Evolutionary conservation across 768 basidiomycete genomes (phyloP), one percentile per base, ranked within the genome.

Genomic region (Naganishia antarctica): DNA sequence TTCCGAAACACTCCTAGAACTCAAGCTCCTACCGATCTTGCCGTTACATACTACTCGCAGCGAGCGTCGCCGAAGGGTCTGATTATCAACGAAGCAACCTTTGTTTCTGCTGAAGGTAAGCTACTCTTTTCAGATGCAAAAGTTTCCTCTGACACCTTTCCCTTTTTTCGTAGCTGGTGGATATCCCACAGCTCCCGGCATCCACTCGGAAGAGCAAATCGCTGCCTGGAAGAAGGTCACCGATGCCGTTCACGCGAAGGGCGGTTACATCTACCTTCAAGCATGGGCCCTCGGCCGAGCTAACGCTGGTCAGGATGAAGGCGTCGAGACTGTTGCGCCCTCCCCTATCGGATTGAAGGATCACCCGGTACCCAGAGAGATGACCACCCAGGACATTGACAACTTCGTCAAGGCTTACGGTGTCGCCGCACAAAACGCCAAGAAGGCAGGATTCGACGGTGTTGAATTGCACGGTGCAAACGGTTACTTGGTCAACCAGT

Each of bases 381-480:
- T 75, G 70, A 69, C 67, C 15, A 34, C 59, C n/a, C 69, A 70
- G 47, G 74, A 73, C 45, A 75, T 73, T 18, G 29, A 64, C 25
- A 31, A 49, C 23, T 63, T 61, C 61, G 72, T 83, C 25, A 71
- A 76, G 12, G 72, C 74, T 12, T 87, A 82, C 68, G 82, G 79
- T 5, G 76, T 79, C 15, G 85, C 84, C 1, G 85, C 87, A 3
- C 77, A 77, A 28, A 84, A 84, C 61, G 84, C 84, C 12, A 78
- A 86, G 7, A 70, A 79, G 48, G 86, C 87, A 28, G 87, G 85
- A 0, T 88, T 88, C 66, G 87, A 89, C 65, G 88, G 86, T 15
- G 79, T 84, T 4, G 84, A 86, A 76, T 66, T 79, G 29, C 79
- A 79, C 65, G 68, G 69, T 6, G 61, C 61, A 45, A 73, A 73